These are phyloP conservation scores for Mercurialis annua DNA, from an alignment of 345 rosid species.

Conservation along the genomic window DNA sequence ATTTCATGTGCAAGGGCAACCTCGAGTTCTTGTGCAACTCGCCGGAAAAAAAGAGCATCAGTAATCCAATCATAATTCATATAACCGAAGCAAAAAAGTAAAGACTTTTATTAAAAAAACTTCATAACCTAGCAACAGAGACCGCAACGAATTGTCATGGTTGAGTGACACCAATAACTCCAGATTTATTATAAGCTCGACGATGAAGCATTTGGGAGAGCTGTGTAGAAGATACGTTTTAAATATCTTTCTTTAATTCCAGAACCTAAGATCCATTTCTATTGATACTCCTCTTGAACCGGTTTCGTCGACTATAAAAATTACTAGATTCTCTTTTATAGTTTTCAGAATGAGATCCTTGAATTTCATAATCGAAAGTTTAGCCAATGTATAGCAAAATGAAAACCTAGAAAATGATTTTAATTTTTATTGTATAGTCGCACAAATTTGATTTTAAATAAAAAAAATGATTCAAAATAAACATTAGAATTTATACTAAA, in stretches of 20 bases:
- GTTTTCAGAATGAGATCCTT: conserved; percentile 69
- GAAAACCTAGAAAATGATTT: too few species aligned
- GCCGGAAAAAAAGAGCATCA: conserved; percentile 25
- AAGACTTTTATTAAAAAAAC: neutral
- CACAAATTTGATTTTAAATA: too few species aligned
- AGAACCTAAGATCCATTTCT: too few species aligned
- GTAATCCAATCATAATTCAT: neutral
- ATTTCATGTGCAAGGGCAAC: conserved; percentile 89
- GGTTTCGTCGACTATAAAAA: conserved; percentile 79
- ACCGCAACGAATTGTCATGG: conserved; percentile 97
- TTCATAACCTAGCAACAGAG: conserved; percentile 70
- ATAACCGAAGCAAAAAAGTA: neutral
- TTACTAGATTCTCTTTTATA: conserved; percentile 67
- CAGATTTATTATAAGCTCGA: conserved; percentile 67
- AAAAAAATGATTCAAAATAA: too few species aligned
- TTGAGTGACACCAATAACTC: conserved; percentile 78
- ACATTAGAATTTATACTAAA: too few species aligned
- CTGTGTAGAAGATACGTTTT: too few species aligned
- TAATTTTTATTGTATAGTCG: too few species aligned
- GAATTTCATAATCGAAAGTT: conserved; percentile 72
- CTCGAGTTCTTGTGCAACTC: conserved; percentile 90
- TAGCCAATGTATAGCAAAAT: conserved; percentile 40
- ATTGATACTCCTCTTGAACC: conserved; percentile 99
- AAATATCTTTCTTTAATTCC: too few species aligned
- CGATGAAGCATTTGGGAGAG: conserved; percentile 94